phyloP scores from a whole-genome alignment of 2,329 filamentous ascomycete species.

The Aspergillus eucalypticola region DNA sequence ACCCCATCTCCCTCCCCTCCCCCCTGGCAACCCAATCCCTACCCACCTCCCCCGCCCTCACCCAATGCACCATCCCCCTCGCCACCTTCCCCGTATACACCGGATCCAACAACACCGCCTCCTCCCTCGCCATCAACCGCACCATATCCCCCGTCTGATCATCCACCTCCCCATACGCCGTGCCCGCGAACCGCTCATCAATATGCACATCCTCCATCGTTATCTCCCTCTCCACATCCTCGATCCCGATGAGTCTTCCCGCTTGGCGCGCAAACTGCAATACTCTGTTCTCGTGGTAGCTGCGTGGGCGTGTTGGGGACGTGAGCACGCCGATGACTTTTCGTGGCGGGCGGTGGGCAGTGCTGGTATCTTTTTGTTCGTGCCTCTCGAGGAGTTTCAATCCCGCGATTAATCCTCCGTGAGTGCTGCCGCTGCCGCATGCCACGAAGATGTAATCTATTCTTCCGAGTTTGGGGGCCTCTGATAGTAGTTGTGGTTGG shows the following conservation, averaged over 20 bases:
- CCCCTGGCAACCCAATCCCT: constrained; percentile 11
- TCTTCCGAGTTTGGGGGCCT: not conserved
- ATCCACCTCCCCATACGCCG: constrained; percentile 36
- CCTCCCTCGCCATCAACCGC: constrained; percentile 27
- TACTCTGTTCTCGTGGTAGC: constrained; percentile 33
- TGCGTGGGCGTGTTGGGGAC: constrained; percentile 33
- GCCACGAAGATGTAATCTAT: constrained; percentile 41
- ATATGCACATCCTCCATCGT: constrained; percentile 31
- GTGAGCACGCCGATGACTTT: constrained; percentile 35
- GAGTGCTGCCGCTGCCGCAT: constrained; percentile 39
- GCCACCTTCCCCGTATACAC: constrained; percentile 40
- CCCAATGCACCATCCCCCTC: constrained; percentile 31
- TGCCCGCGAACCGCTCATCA: constrained; percentile 35
- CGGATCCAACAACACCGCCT: constrained; percentile 35
- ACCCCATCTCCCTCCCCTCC: constrained; percentile 14
- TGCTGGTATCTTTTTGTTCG: no score
- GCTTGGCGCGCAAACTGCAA: constrained; percentile 32
- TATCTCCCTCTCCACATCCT: constrained; percentile 27
- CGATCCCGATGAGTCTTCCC: constrained; percentile 30
- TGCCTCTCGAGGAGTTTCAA: constrained; percentile 28
- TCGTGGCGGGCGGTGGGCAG: not conserved
- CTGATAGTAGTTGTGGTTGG: constrained; percentile 5
- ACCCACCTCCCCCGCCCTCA: constrained; percentile 22
- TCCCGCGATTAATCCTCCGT: constrained; percentile 37
- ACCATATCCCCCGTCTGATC: constrained; percentile 24